Evolutionary conservation across 2,329 filamentous ascomycete species (phyloP).

Genomic region (Colletotrichum incanum): DNA sequence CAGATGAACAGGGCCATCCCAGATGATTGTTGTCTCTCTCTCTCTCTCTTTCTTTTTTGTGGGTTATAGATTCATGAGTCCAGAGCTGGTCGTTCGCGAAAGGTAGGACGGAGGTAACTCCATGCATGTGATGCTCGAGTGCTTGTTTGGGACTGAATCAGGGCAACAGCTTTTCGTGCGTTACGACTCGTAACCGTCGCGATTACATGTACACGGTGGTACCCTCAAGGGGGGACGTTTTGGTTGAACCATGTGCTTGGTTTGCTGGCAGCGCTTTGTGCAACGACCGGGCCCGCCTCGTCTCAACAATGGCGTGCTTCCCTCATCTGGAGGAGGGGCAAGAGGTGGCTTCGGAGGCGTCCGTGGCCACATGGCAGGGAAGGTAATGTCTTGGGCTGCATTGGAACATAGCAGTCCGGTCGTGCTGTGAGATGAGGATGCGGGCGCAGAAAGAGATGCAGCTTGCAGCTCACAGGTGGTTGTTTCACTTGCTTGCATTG

Average conservation of each 20-base stretch:
- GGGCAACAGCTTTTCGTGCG: constrained; percentile 10
- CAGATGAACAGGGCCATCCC: constrained; percentile 1
- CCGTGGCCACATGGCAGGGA: constrained; percentile 22
- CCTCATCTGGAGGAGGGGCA: constrained; percentile 4
- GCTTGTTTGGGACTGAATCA: constrained; percentile 20
- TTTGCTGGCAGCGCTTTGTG: constrained; percentile 29
- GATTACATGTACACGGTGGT: constrained; percentile 1
- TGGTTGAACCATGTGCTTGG: constrained; percentile 28
- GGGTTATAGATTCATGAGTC: background rate
- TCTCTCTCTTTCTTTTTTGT: too few relatives aligned
- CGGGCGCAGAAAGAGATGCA: constrained; percentile 5
- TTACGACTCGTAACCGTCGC: constrained; percentile 11
- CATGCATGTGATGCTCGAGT: constrained; percentile 16
- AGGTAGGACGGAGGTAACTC: background rate
- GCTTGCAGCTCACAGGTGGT: constrained; percentile 22
- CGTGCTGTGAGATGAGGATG: constrained; percentile 7
- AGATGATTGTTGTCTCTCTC: too few relatives aligned
- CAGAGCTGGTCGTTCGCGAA: background rate
- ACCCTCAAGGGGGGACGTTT: constrained; percentile 1
- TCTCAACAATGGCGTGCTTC: constrained; percentile 36
- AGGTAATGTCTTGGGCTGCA: background rate
- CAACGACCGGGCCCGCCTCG: constrained; percentile 14
- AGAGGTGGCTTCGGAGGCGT: constrained; percentile 14
- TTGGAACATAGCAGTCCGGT: background rate
- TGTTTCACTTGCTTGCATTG: constrained; percentile 23